A percentile compares a stretch with the other conserved stretches of the same genome.
Evolutionary conservation across 495 filamentous ascomycete genomes (phyloP).

Genomic region (Xylaria acuta): DNA sequence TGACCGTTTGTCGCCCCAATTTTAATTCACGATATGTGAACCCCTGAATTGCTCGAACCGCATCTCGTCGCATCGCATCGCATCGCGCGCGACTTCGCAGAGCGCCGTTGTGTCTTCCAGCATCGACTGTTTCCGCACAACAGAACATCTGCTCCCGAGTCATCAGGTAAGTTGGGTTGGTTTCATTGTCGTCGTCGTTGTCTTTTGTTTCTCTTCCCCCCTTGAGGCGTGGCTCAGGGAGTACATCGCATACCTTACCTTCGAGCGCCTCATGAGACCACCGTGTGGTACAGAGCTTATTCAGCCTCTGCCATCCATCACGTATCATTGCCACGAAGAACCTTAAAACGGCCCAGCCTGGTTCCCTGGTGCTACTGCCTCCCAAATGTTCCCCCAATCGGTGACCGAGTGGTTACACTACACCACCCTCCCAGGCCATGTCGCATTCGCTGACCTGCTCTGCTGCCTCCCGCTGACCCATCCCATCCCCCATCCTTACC

Average conservation of each 20-base stretch:
- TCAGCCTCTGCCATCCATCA: conserved; percentile 11
- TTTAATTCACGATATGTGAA: conserved; percentile 24
- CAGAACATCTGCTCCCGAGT: neutral
- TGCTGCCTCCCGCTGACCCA: conserved; percentile 14
- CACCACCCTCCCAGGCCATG: conserved; percentile 18
- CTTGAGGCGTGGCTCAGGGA: neutral
- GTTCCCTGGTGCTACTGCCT: neutral
- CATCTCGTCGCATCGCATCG: conserved; percentile 15
- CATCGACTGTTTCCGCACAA: neutral
- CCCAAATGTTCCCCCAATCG: conserved; percentile 20
- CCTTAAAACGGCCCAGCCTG: neutral
- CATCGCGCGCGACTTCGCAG: conserved; percentile 3
- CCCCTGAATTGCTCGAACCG: conserved; percentile 15
- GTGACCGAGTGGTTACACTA: conserved; percentile 29
- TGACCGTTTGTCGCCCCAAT: neutral
- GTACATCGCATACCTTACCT: neutral
- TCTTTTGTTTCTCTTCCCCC: neutral
- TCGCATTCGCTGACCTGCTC: conserved; percentile 21
- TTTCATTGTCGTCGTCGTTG: neutral
- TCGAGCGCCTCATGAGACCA: neutral
- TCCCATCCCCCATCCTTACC: conserved; percentile 12
- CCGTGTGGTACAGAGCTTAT: neutral
- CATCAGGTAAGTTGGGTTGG: conserved; percentile 2
- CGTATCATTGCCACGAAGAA: neutral
- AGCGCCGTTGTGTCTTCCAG: conserved; percentile 12